These are phyloP conservation scores for Gaeumannomyces tritici DNA, from an alignment of 2,329 filamentous ascomycete genomes.

Conservation along the genomic window DNA sequence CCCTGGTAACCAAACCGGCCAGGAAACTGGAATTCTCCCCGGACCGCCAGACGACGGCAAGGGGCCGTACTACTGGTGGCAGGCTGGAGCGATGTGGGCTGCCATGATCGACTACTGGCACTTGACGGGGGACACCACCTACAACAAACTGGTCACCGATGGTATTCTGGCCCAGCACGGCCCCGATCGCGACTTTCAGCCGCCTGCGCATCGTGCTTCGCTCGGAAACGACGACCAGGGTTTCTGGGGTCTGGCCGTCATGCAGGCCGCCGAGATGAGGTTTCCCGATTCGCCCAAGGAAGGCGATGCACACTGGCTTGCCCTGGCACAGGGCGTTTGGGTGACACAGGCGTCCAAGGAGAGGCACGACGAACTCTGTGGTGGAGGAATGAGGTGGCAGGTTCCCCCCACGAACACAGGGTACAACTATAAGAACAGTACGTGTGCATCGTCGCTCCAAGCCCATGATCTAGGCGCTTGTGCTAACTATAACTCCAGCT, in stretches of 20 bases:
- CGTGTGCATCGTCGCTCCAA: background rate
- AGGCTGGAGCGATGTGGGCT: slow-evolving; percentile 60
- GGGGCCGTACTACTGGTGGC: slow-evolving; percentile 59
- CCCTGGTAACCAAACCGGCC: slow-evolving; percentile 18
- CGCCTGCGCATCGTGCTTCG: slow-evolving; percentile 47
- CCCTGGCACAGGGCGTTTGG: slow-evolving; percentile 61
- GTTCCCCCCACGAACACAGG: slow-evolving; percentile 66
- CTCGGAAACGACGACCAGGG: slow-evolving; percentile 59
- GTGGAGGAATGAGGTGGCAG: slow-evolving; percentile 68
- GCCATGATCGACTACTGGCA: slow-evolving; percentile 62
- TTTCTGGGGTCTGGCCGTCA: slow-evolving; percentile 60
- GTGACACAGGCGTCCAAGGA: slow-evolving; percentile 47
- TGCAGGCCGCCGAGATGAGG: slow-evolving; percentile 56
- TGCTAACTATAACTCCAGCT: slow-evolving; percentile 5
- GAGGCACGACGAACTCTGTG: slow-evolving; percentile 65
- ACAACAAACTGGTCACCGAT: slow-evolving; percentile 50
- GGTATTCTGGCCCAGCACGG: slow-evolving; percentile 49
- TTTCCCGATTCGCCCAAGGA: slow-evolving; percentile 47
- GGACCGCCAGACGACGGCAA: slow-evolving; percentile 40
- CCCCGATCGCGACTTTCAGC: slow-evolving; percentile 44
- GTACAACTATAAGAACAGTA: slow-evolving; percentile 61
- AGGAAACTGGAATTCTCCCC: slow-evolving; percentile 44
- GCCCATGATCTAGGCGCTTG: no score
- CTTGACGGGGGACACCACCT: slow-evolving; percentile 52
- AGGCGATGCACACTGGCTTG: slow-evolving; percentile 47